These are phyloP conservation scores for Russula vinacea DNA, from an alignment of 768 basidiomycete genomes.

Conservation along the genomic window DNA sequence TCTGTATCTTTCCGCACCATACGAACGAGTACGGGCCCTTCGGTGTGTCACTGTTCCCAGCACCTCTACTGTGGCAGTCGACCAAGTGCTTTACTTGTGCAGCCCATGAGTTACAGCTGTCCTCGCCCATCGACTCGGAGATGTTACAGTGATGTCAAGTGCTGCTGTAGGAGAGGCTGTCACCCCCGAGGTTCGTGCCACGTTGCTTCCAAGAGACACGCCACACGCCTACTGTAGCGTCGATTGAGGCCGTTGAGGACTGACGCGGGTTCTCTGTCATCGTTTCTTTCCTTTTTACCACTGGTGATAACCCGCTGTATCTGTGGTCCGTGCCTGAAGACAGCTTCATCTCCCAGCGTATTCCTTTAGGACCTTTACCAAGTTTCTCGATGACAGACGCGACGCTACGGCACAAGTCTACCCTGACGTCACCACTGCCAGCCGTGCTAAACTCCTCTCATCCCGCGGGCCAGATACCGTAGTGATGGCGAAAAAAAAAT, in stretches of 20 bases:
- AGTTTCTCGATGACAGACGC: constrained; percentile 54
- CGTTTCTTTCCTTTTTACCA: constrained; percentile 78
- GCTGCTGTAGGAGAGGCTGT: no score
- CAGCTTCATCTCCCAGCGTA: constrained; percentile 53
- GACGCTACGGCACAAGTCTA: constrained; percentile 44
- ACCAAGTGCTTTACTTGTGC: constrained; percentile 65
- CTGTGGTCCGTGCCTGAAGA: constrained; percentile 50
- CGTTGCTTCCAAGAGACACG: no score
- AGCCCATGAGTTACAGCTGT: constrained; percentile 61
- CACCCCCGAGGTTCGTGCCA: no score
- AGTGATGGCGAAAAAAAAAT: constrained; percentile 29
- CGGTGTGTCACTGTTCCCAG: constrained; percentile 69
- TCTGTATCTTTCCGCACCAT: no score
- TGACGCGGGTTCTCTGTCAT: no score
- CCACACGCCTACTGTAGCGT: no score
- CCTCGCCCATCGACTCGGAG: no score
- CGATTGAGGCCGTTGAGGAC: no score
- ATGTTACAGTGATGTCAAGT: no score
- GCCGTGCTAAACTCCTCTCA: constrained; percentile 47
- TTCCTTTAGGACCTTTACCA: constrained; percentile 48
- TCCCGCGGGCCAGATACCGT: constrained; percentile 31
- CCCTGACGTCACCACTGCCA: constrained; percentile 47
- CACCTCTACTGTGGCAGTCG: constrained; percentile 60
- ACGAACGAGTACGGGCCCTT: constrained; percentile 70
- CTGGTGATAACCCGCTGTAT: constrained; percentile 56